phyloP scores from a whole-genome alignment of 1,139 yeast genomes.

The Pichia norvegensis region DNA sequence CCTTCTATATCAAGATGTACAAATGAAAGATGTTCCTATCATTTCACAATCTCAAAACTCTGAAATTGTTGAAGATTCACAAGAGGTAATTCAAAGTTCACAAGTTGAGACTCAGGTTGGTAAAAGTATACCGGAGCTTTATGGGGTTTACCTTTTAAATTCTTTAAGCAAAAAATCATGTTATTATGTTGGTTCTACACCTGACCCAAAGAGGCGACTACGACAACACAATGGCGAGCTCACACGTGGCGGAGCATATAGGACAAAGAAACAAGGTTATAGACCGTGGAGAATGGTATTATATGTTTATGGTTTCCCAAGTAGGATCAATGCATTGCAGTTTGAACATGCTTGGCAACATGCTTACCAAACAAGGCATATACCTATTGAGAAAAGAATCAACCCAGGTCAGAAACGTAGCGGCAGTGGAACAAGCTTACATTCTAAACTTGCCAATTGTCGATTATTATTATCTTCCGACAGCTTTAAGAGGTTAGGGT shows the following conservation, averaged over 20 bases:
- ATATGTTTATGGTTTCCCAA: slow-evolving; percentile 64
- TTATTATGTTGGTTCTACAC: slow-evolving; percentile 72
- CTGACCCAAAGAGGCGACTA: slow-evolving; percentile 59
- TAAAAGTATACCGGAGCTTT: slow-evolving; percentile 29
- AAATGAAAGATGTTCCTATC: not conserved
- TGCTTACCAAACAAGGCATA: slow-evolving; percentile 53
- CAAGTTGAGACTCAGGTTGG: not conserved
- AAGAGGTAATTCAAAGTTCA: not conserved
- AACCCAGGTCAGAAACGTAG: slow-evolving; percentile 26
- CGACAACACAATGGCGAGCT: slow-evolving; percentile 74
- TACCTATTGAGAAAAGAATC: slow-evolving; percentile 30
- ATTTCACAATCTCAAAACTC: not conserved
- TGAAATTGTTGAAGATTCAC: not conserved
- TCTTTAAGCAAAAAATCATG: slow-evolving; percentile 48
- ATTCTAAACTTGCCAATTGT: slow-evolving; percentile 45
- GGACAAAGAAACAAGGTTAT: slow-evolving; percentile 46
- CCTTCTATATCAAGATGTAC: not conserved
- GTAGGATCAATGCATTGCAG: slow-evolving; percentile 62
- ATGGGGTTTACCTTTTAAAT: slow-evolving; percentile 61
- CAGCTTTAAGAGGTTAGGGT: slow-evolving; percentile 37
- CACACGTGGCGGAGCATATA: slow-evolving; percentile 55
- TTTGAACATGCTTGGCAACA: slow-evolving; percentile 79
- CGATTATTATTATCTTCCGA: slow-evolving; percentile 37
- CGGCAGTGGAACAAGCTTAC: slow-evolving; percentile 34
- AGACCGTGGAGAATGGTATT: slow-evolving; percentile 70